Evolutionary conservation across 306 rosid species (phyloP).

Genomic region (Pyrus betulifolia): DNA sequence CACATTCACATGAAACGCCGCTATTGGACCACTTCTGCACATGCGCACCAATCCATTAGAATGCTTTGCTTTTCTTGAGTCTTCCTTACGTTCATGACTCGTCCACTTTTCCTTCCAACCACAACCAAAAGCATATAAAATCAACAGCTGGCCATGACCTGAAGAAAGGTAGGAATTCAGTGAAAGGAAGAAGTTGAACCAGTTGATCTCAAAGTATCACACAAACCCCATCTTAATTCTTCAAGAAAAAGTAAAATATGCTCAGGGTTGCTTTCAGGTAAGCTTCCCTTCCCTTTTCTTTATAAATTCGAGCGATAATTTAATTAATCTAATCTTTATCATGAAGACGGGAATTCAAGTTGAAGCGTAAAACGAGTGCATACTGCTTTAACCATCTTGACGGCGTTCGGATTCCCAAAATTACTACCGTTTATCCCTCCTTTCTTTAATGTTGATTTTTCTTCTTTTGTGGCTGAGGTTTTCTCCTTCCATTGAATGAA

Average conservation of each 20-base stretch:
- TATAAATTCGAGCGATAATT: not conserved
- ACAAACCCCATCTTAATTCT: not conserved
- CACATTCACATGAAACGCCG: not conserved
- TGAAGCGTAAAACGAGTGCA: too few relatives aligned
- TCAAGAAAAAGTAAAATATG: not conserved
- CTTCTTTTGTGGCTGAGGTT: not conserved
- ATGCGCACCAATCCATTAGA: not conserved
- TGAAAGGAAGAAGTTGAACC: not conserved
- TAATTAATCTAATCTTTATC: too few relatives aligned
- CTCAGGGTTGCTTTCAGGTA: conserved; percentile 2
- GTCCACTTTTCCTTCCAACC: not conserved
- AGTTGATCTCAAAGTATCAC: not conserved
- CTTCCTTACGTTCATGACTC: not conserved
- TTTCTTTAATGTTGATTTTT: not conserved
- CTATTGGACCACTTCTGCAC: not conserved
- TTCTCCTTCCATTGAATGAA: not conserved
- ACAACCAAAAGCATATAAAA: not conserved
- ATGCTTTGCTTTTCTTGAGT: not conserved
- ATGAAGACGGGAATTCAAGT: too few relatives aligned
- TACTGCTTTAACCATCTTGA: too few relatives aligned
- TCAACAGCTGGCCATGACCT: not conserved
- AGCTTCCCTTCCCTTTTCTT: not conserved
- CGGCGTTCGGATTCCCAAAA: too few relatives aligned
- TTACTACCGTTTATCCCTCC: too few relatives aligned
- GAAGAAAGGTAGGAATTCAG: not conserved